Conservation (phyloP, 371 early-diverging fungal genomes). For the Syncephalastrum racemosum region DNA sequence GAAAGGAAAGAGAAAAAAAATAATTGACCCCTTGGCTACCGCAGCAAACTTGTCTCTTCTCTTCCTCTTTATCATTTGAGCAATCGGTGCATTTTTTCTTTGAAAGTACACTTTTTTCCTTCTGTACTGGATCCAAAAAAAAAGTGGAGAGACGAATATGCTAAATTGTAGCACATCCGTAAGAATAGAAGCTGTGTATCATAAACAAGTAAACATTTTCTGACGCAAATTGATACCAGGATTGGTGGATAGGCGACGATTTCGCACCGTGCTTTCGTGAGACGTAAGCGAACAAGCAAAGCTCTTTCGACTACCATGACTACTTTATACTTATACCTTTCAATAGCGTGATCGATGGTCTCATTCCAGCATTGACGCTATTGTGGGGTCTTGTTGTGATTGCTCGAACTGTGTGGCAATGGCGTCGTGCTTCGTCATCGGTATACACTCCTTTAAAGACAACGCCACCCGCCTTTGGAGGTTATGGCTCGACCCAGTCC, state of each 20-base stretch:
- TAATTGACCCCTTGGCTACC: too few relatives aligned
- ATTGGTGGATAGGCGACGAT: conserved; percentile 22
- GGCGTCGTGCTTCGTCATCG: conserved; percentile 8
- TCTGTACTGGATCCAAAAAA: too few relatives aligned
- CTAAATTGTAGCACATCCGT: conserved; percentile 18
- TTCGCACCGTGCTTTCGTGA: conserved; percentile 29
- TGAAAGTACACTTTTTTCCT: too few relatives aligned
- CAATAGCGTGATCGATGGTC: conserved; percentile 14
- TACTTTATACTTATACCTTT: neutral
- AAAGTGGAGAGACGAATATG: neutral
- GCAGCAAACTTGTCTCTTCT: neutral
- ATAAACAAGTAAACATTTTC: conserved; percentile 7
- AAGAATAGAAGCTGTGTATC: neutral
- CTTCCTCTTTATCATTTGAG: neutral
- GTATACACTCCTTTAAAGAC: conserved; percentile 18
- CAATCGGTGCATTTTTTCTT: neutral
- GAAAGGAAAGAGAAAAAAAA: too few relatives aligned
- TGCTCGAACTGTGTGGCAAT: conserved; percentile 4
- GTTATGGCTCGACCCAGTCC: conserved; percentile 21
- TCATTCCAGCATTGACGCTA: conserved; percentile 12
- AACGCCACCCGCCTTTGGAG: neutral
- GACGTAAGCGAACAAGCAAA: conserved; percentile 12
- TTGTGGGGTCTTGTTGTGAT: conserved; percentile 9
- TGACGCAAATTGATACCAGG: conserved; percentile 8
- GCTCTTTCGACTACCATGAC: neutral